A percentile compares a stretch with the other conserved stretches of the same genome.
Conservation (phyloP, 2,329 filamentous ascomycete species). For the Pseudogymnoascus sp. region DNA sequence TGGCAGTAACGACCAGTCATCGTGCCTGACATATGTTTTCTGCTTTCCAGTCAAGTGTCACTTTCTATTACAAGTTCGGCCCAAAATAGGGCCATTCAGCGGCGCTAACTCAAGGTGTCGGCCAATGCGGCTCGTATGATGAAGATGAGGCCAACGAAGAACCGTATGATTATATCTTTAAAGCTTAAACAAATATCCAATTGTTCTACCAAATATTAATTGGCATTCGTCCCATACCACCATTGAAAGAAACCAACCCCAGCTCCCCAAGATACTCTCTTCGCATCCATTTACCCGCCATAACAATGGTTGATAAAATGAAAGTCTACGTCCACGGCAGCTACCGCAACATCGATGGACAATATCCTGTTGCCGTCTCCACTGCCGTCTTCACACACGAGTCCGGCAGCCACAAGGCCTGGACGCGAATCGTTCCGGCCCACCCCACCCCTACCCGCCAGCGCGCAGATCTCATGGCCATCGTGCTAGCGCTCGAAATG, state of each 20-base stretch:
- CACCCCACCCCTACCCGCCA: neutral
- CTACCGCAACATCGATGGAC: neutral
- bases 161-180: neutral
- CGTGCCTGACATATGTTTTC: neutral
- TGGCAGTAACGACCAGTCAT: too few relatives aligned
- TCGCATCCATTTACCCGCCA: neutral
- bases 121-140: neutral
- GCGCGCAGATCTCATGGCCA: neutral
- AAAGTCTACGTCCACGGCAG: neutral
- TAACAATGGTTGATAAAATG: constrained; percentile 4
- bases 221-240: neutral
- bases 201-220: neutral
- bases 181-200: neutral
- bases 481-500: neutral
- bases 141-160: neutral
- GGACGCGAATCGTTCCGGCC: neutral
- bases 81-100: neutral
- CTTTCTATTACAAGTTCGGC: neutral
- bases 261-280: neutral
- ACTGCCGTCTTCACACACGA: neutral
- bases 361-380: neutral
- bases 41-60: neutral
- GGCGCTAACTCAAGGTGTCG: neutral
- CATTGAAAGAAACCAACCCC: neutral
- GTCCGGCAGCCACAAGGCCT: neutral